phyloP scores from a whole-genome alignment of 2,329 filamentous ascomycete genomes.

The Colletotrichum eremochloae region DNA sequence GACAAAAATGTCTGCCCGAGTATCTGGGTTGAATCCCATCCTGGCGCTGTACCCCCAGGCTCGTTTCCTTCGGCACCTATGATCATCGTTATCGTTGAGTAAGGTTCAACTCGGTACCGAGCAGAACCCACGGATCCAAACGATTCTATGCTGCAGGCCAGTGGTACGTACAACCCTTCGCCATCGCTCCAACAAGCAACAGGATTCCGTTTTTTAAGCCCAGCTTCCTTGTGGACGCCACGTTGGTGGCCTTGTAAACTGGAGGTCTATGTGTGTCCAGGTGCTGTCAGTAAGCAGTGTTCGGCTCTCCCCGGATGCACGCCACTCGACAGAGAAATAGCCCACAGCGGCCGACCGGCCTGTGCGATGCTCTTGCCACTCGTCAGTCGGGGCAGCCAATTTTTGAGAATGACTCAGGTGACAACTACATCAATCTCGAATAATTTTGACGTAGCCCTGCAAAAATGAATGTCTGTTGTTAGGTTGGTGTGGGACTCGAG shows the following conservation, averaged over 20 bases:
- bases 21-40: conserved; percentile 51
- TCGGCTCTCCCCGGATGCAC: conserved; percentile 58
- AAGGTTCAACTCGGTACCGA: too few species aligned
- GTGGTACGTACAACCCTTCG: conserved; percentile 59
- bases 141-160: conserved; percentile 65
- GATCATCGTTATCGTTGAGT: not conserved
- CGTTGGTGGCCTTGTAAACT: conserved; percentile 62
- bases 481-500: too few species aligned
- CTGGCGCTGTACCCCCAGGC: conserved; percentile 51
- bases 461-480: too few species aligned
- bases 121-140: conserved; percentile 56
- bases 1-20: conserved; percentile 50
- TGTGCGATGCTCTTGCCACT: not conserved
- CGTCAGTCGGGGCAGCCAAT: too few species aligned
- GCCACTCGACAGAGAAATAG: conserved; percentile 62
- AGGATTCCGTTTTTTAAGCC: conserved; percentile 55
- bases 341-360: conserved; percentile 59
- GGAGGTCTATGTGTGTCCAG: conserved; percentile 61
- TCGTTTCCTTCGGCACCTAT: conserved; percentile 52
- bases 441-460: too few species aligned
- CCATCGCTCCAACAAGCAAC: conserved; percentile 57
- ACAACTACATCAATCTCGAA: too few species aligned
- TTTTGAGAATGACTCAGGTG: too few species aligned
- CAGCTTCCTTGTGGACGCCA: conserved; percentile 56
- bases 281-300: not conserved